These are phyloP conservation scores for Moesziomyces sp. DNA, from an alignment of 1,284 basidiomycete species.

Conservation along the genomic window DNA sequence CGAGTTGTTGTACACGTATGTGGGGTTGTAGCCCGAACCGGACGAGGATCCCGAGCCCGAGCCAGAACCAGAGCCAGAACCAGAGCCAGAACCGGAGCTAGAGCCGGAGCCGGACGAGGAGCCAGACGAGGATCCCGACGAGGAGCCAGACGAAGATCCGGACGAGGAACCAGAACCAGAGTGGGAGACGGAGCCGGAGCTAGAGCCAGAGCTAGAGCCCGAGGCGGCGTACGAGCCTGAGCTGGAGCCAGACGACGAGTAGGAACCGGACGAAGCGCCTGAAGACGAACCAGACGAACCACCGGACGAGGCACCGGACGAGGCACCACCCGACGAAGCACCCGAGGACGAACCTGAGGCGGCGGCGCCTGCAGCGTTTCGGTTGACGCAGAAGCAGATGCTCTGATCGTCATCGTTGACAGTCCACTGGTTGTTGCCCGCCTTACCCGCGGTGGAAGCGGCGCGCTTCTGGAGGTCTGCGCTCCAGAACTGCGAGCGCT, in stretches of 20 bases:
- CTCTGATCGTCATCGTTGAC: conserved; percentile 26
- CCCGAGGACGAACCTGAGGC: background rate
- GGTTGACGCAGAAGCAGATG: conserved; percentile 43
- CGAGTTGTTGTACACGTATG: conserved; percentile 41
- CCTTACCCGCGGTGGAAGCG: conserved; percentile 12
- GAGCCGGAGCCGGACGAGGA: conserved; percentile 4
- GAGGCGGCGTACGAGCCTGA: conserved; percentile 2
- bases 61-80: background rate
- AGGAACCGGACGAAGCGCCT: background rate
- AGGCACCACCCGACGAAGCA: background rate
- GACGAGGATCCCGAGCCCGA: conserved; percentile 5
- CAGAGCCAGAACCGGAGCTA: conserved; percentile 5
- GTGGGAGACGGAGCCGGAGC: background rate
- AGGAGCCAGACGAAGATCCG: background rate
- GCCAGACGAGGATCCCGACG: background rate
- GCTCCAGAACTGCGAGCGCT: conserved; percentile 18
- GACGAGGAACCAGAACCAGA: conserved; percentile 6
- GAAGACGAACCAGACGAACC: conserved; percentile 3
- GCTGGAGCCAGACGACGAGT: background rate
- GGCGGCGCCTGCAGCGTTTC: conserved; percentile 1
- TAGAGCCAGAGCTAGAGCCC: conserved; percentile 3
- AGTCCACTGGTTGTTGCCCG: conserved; percentile 23
- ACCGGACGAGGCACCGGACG: background rate
- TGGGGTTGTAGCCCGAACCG: conserved; percentile 28
- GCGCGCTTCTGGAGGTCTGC: conserved; percentile 18